Evolutionary conservation across 2,329 filamentous ascomycete species (phyloP), one percentile per base, ranked within the genome.

Genomic region (Colletotrichum sp.): DNA sequence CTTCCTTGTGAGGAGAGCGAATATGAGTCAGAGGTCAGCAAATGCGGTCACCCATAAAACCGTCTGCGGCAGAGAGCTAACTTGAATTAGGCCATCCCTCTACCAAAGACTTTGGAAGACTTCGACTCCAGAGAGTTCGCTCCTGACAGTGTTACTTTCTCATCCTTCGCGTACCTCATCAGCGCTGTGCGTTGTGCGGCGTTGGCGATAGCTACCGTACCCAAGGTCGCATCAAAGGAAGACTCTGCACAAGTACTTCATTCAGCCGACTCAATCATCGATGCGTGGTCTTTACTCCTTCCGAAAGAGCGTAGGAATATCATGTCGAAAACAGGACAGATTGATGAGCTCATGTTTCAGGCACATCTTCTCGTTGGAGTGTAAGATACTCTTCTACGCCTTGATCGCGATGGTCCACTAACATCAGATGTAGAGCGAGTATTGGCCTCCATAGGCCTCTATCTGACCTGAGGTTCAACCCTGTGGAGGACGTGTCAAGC

Each of bases 161-260:
- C 92, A 0, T 94, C 93, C 1, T 93, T 91, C 79, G 89, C 91
- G 30, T 94, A 94, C 79, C 89, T 92, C 3, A 91, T 94, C 61
- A 93, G 94, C 74, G 91, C 92, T 0, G 86, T 92, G 8, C 88
- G 92, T 3, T 79, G 79, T 60, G 77, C 79, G 9, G 78, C 79
- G 0, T 67, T 74, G 21, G 80, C 79, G 2, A 83, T 86, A 59
- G 79, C 79, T 0, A 78, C 78, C 3, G 77, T 78, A 0, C 80
- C 82, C 2, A 77, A 79, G 12, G 43, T 75, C 3, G 71, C 78
- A 0, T 70, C 52, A 2, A 78, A 72, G 13, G 79, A 82, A 57
- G 80, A 80, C 13, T 83, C 83, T 0, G 67, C 70, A 9, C 78
- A 79, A 1, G 63, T 86, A 0, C 74, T 86, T 1, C 82, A 86